Conservation (phyloP, 352 stramenopile species). For the Globisporangium ultimum region DNA sequence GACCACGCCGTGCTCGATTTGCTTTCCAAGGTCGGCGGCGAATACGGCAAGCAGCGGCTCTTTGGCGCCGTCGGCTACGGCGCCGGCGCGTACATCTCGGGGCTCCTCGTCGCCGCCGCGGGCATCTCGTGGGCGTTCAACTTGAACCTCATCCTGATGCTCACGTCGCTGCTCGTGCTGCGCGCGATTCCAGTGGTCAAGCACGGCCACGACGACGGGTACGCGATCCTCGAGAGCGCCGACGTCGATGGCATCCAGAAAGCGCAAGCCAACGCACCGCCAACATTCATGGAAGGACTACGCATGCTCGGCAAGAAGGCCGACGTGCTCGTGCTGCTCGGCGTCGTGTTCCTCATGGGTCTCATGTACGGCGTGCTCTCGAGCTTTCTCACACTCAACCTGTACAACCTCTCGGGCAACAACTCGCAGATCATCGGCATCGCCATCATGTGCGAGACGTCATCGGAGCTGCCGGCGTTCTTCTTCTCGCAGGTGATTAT, state of each 20-base stretch:
- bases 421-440: constrained; percentile 80
- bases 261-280: constrained; percentile 6
- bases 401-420: constrained; percentile 72
- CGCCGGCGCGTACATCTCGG: constrained; percentile 60
- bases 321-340: constrained; percentile 67
- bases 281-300: constrained; percentile 48
- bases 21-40: constrained; percentile 58
- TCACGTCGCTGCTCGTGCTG: constrained; percentile 61
- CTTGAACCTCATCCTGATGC: constrained; percentile 42
- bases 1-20: constrained; percentile 72
- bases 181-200: constrained; percentile 55
- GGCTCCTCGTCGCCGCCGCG: constrained; percentile 45
- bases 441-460: constrained; percentile 76
- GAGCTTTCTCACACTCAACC: constrained; percentile 80
- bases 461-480: constrained; percentile 77
- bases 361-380: constrained; percentile 81
- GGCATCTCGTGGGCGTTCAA: constrained; percentile 82
- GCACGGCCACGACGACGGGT: constrained; percentile 20
- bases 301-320: constrained; percentile 32
- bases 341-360: constrained; percentile 76
- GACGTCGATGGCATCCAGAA: constrained; percentile 9
- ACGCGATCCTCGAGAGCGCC: constrained; percentile 20
- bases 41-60: constrained; percentile 83
- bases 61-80: constrained; percentile 76
- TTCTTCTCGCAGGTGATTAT: constrained; percentile 77